Evolutionary conservation across 202 grass and related monocot species (phyloP).

Genomic region (Hordeum pubiflorum): DNA sequence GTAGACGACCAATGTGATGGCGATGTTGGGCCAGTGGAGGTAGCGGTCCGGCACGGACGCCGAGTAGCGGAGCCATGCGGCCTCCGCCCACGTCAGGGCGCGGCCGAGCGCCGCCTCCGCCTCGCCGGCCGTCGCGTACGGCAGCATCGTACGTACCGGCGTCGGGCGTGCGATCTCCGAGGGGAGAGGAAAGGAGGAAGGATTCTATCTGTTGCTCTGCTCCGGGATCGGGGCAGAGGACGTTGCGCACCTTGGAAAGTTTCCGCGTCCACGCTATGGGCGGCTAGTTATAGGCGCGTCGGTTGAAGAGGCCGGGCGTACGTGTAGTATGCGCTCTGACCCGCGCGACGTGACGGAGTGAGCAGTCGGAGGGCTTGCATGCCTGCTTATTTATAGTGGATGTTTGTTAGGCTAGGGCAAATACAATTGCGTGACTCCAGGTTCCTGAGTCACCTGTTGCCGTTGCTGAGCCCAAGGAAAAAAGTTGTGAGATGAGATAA

Average conservation of each 20-base stretch:
- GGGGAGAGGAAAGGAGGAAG: not conserved
- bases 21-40: slow-evolving; percentile 39
- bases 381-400: not conserved
- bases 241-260: not conserved
- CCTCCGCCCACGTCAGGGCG: slow-evolving; percentile 26
- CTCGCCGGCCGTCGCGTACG: slow-evolving; percentile 24
- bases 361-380: not conserved
- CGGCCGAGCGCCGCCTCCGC: slow-evolving; percentile 45
- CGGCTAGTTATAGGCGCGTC: not conserved
- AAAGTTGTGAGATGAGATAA: not conserved
- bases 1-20: slow-evolving; percentile 41
- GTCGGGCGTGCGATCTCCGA: not conserved
- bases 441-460: not conserved
- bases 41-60: slow-evolving; percentile 28
- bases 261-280: not conserved
- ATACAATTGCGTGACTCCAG: not conserved
- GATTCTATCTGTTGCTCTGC: not conserved
- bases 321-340: not conserved
- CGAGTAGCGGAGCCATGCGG: slow-evolving; percentile 48
- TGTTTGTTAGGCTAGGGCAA: not conserved
- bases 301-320: not conserved
- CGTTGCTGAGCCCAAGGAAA: not conserved
- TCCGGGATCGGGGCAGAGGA: not conserved
- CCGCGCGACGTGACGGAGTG: not conserved
- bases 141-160: not conserved